Base-by-base conservation (phyloP, 75 land plant genomes). In the Isoetes taiwanensis region DNA sequence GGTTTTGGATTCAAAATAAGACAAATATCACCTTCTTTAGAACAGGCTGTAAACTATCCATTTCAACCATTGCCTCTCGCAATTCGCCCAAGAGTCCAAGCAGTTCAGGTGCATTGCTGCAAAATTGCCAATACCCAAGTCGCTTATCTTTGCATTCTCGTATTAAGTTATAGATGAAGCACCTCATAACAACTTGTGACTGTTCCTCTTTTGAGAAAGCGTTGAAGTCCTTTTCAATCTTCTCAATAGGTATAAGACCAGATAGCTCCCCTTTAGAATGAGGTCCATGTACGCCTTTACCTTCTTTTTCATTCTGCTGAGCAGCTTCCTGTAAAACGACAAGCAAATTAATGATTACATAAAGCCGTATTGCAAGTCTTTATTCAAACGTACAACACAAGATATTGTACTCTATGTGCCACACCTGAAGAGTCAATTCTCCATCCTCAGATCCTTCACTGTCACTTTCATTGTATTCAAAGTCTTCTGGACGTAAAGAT, bases 71-170 rank as follows among this genome's bases (percentile, higher is more conserved):
- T 3, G 76, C 72, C 59, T 78, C 82, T 58, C 72, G 68, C 57
- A 94, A 62, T 58, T 88, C 96, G 37, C 81, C 64, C 4, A 78
- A 63, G 43, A 88, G 63, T 34, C 83, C 86, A 46, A 88, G 74
- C 24, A 94, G 65, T 55, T 94, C 99, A 30, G 99, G 99, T 52
- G 96, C 90, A 69, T 84, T 75, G 76, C 99, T 94, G 75, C 33
- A 64, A 61, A 56, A 26, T 37, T 37, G 14, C 12, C 39, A 10
- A 37, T 9, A 37, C 12, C 14, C 9, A 10, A 10, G 9, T 14
- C 9, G 39, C 9, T 37, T 37, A 10, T 37, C 39, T 10, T 37
- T 37, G 9, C 39, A 37, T 37, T 11, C 46, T 17, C n/a, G 33
- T 8, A 26, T 19, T 17, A 54, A 28, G 14, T 12, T 3, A 1